Evolutionary conservation across 2,329 filamentous ascomycete species (phyloP).

Genomic region (Myriosclerotinia scirpicola): DNA sequence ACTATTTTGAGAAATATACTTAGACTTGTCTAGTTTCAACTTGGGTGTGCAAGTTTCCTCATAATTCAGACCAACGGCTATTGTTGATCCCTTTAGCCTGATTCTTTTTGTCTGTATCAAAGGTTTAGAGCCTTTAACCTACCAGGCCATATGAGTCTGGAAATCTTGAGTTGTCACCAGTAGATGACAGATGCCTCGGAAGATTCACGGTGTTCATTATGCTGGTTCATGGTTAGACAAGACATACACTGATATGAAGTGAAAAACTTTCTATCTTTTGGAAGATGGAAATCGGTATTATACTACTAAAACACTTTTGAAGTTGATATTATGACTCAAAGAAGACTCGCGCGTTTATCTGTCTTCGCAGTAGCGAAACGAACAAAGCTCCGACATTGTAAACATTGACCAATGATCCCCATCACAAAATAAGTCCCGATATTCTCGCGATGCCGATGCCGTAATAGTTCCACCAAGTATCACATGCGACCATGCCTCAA

Average conservation of each 20-base stretch:
- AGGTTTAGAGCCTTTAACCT: not conserved
- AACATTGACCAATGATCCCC: not conserved
- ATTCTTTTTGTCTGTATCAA: not conserved
- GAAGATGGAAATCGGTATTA: not conserved
- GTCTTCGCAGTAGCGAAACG: not conserved
- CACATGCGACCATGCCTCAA: not conserved
- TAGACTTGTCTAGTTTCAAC: not conserved
- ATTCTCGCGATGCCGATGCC: not conserved
- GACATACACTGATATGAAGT: not conserved
- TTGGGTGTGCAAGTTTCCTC: not conserved
- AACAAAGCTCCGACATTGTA: not conserved
- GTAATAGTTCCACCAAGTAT: not conserved
- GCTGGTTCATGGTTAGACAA: not conserved
- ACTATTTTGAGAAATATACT: not conserved
- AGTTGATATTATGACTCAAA: not conserved
- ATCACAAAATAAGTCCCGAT: not conserved
- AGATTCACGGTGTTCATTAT: not conserved
- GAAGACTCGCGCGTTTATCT: not conserved
- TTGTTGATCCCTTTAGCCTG: not conserved
- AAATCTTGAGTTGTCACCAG: not conserved
- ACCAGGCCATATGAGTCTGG: not conserved
- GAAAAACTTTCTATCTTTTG: not conserved
- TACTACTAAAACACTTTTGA: slow-evolving; percentile 14
- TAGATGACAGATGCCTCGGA: not conserved
- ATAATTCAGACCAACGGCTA: not conserved